Conservation (phyloP, 2,329 filamentous ascomycete species). For the Alternaria sp. region DNA sequence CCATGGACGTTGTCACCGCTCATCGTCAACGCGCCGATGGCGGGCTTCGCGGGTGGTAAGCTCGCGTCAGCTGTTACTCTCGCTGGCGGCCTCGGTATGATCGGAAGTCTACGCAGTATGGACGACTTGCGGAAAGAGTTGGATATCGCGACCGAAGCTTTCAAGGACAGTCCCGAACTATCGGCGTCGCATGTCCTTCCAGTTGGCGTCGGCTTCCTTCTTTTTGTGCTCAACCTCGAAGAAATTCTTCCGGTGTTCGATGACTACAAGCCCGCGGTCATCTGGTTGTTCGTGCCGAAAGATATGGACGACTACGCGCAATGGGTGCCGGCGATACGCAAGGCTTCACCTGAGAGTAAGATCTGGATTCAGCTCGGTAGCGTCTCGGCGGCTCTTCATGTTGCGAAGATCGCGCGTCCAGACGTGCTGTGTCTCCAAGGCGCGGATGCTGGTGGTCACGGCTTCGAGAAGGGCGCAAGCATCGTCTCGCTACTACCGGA, state of each 20-base stretch:
- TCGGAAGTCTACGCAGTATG: constrained; percentile 48
- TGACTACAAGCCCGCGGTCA: constrained; percentile 62
- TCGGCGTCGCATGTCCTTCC: constrained; percentile 46
- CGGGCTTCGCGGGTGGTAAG: constrained; percentile 61
- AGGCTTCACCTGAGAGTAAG: constrained; percentile 45
- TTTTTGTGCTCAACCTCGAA: constrained; percentile 55
- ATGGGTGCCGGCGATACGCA: constrained; percentile 45
- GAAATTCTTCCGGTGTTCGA: constrained; percentile 59
- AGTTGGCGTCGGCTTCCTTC: constrained; percentile 68
- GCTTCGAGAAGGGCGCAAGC: constrained; percentile 62
- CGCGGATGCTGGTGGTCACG: constrained; percentile 69
- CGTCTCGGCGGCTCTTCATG: constrained; percentile 61
- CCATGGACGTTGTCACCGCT: constrained; percentile 65
- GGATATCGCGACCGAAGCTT: constrained; percentile 20
- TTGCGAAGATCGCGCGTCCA: constrained; percentile 55
- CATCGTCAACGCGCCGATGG: constrained; percentile 72
- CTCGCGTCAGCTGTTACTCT: constrained; percentile 68
- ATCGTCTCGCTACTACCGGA: constrained; percentile 66
- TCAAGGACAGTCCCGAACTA: constrained; percentile 18
- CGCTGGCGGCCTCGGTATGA: constrained; percentile 55
- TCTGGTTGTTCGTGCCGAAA: constrained; percentile 72
- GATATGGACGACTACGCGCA: constrained; percentile 47
- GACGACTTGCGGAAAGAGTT: constrained; percentile 41
- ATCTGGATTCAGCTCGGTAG: constrained; percentile 69
- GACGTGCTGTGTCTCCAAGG: constrained; percentile 70